phyloP scores from a whole-genome alignment of 1,284 basidiomycete species.

The Trametes polyzona region DNA sequence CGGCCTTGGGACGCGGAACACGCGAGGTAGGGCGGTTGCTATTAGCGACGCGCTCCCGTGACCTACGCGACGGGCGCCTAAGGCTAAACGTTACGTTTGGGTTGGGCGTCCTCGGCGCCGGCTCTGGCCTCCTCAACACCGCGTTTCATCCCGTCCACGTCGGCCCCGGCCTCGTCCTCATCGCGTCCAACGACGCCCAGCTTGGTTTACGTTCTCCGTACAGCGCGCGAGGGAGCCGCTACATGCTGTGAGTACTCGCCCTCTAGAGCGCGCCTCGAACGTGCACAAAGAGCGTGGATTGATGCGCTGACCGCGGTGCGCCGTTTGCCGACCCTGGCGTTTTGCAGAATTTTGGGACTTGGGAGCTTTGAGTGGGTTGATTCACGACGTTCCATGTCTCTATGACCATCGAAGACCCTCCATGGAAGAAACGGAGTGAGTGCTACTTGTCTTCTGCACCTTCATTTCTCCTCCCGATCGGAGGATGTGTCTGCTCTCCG shows the following conservation, averaged over 20 bases:
- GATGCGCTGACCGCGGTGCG: slow-evolving; percentile 7
- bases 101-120: slow-evolving; percentile 13
- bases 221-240: slow-evolving; percentile 2
- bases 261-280: too few species aligned
- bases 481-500: not conserved
- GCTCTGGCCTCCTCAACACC: slow-evolving; percentile 2
- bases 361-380: slow-evolving; percentile 10
- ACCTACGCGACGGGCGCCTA: slow-evolving; percentile 23
- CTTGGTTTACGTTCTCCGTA: not conserved
- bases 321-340: not conserved
- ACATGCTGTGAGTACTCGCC: slow-evolving; percentile 28
- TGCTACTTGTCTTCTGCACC: slow-evolving; percentile 1
- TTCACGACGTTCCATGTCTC: slow-evolving; percentile 28
- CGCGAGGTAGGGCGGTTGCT: slow-evolving; percentile 14
- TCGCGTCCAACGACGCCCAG: slow-evolving; percentile 7
- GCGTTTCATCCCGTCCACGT: slow-evolving; percentile 15
- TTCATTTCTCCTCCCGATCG: not conserved
- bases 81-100: slow-evolving; percentile 17
- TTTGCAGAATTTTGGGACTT: slow-evolving; percentile 7
- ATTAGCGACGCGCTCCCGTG: slow-evolving; percentile 25
- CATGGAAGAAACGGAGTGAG: slow-evolving; percentile 48
- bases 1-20: not conserved
- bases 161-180: slow-evolving; percentile 6
- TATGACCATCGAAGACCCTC: slow-evolving; percentile 42
- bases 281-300: too few species aligned